phyloP scores from a whole-genome alignment of 768 basidiomycete species.

The Rhizopogon sp. region DNA sequence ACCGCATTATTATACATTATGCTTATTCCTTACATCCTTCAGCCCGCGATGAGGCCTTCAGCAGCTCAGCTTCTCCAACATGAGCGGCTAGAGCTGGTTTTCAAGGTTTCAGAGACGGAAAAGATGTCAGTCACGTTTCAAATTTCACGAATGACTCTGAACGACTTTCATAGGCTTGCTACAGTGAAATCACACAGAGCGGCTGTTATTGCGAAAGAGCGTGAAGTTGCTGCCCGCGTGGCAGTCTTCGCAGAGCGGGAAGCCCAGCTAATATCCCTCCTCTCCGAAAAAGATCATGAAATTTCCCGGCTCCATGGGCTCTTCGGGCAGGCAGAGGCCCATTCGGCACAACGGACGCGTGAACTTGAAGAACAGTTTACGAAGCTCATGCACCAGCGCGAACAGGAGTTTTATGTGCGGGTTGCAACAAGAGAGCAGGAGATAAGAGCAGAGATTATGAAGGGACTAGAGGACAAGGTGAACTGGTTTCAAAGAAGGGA shows the following conservation, averaged over 20 bases:
- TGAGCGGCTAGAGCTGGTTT: conserved; percentile 66
- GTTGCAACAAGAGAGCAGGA: conserved; percentile 51
- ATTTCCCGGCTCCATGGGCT: conserved; percentile 43
- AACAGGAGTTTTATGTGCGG: conserved; percentile 57
- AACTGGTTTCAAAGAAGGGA: conserved; percentile 47
- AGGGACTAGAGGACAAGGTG: conserved; percentile 33
- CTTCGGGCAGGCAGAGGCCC: conserved; percentile 34
- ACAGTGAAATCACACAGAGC: conserved; percentile 62
- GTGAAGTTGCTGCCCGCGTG: conserved; percentile 59
- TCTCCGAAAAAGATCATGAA: conserved; percentile 58
- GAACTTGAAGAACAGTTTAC: conserved; percentile 64
- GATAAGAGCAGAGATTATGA: conserved; percentile 44
- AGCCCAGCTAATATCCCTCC: conserved; percentile 37
- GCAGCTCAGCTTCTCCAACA: conserved; percentile 77
- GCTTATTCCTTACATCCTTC: background rate
- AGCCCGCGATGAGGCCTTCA: conserved; percentile 88
- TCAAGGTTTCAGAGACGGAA: conserved; percentile 71
- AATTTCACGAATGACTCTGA: background rate
- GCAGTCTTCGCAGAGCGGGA: conserved; percentile 51
- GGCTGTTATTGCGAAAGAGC: conserved; percentile 52
- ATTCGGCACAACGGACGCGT: conserved; percentile 43
- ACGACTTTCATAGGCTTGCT: conserved; percentile 41
- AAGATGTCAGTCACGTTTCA: conserved; percentile 53
- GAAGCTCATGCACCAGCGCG: conserved; percentile 58
- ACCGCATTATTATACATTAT: conserved; percentile 2